Conservation (phyloP, 352 stramenopile species). For the Globisporangium yorkense region DNA sequence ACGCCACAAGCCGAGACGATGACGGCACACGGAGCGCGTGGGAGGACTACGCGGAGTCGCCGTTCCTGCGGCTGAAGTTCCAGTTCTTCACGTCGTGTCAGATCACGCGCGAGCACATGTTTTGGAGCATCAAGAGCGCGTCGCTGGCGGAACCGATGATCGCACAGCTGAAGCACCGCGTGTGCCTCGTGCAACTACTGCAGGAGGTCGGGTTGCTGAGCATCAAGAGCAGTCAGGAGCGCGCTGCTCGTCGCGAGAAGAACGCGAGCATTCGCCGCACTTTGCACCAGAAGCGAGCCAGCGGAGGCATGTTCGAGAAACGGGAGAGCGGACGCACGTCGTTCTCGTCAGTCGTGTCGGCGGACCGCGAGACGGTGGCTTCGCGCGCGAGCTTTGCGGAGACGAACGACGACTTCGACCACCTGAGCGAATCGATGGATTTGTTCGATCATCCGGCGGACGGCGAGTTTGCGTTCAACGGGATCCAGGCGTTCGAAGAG, state of each 20-base stretch:
- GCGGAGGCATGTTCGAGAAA: not conserved
- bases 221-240: constrained; percentile 6
- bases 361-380: constrained; percentile 32
- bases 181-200: constrained; percentile 54
- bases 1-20: not conserved
- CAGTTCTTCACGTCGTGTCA: constrained; percentile 72
- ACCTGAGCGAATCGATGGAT: constrained; percentile 20
- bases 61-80: constrained; percentile 56
- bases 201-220: constrained; percentile 54
- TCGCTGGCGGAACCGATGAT: constrained; percentile 60
- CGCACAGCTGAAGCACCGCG: constrained; percentile 49
- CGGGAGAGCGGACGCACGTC: not conserved
- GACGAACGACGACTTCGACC: constrained; percentile 28
- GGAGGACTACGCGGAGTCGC: constrained; percentile 66
- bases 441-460: constrained; percentile 6
- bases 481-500: constrained; percentile 16
- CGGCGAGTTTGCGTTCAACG: constrained; percentile 1
- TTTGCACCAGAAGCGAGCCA: not conserved
- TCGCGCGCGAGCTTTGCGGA: constrained; percentile 29
- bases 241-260: not conserved
- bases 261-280: not conserved
- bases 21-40: constrained; percentile 18
- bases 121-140: constrained; percentile 60
- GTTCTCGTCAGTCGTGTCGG: constrained; percentile 27
- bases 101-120: constrained; percentile 67